These are phyloP conservation scores for Psophocarpus tetragonolobus DNA, from an alignment of 306 rosid genomes.

Conservation along the genomic window DNA sequence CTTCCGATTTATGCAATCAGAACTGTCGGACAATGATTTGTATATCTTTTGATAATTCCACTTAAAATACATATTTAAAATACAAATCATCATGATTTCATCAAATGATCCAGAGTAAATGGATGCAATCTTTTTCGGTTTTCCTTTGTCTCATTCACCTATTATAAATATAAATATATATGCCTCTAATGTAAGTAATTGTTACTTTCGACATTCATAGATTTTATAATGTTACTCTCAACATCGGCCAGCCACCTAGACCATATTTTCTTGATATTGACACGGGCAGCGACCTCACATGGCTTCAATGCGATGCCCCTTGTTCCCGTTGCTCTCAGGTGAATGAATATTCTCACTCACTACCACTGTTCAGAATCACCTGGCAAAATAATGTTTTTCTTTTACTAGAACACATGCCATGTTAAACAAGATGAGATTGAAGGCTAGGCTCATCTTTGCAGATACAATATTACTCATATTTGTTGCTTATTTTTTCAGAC, in stretches of 20 bases:
- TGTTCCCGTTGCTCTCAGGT: slow-evolving; percentile 83
- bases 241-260: slow-evolving; percentile 80
- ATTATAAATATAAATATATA: neutral
- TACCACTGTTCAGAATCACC: neutral
- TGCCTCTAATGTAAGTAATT: neutral
- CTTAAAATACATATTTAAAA: too few relatives aligned
- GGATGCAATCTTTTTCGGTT: neutral
- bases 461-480: neutral
- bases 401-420: neutral
- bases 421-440: neutral
- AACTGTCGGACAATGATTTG: too few relatives aligned
- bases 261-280: slow-evolving; percentile 93
- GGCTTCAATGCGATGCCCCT: slow-evolving; percentile 98
- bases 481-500: slow-evolving; percentile 57
- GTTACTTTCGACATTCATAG: slow-evolving; percentile 46
- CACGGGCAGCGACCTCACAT: slow-evolving; percentile 96
- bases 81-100: neutral
- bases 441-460: neutral
- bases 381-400: neutral
- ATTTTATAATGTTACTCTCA: slow-evolving; percentile 77
- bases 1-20: too few relatives aligned
- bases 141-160: neutral
- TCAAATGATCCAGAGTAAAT: neutral
- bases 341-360: neutral
- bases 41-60: too few relatives aligned